Evolutionary conservation across 768 basidiomycete genomes (phyloP), one percentile per base, ranked within the genome.

Genomic region (Mycena alexandri): DNA sequence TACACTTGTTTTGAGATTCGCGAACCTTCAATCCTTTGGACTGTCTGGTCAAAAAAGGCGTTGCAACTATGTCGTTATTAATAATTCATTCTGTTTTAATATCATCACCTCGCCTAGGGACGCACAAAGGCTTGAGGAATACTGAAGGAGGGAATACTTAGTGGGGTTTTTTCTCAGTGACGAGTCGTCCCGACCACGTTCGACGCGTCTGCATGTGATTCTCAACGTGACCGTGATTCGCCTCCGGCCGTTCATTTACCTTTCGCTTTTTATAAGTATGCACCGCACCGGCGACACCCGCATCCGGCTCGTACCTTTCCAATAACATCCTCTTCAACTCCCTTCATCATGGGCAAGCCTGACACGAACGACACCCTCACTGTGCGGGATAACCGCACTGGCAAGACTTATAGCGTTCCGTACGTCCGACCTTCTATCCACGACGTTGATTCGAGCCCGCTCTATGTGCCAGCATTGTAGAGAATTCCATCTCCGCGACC

Each of bases 341-440:
- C 52, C 19, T 19, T 55, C 51, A 63, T 50, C 60, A 71, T 71
- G 70, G 66, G 62, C 70, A 67, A 67, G 53, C 66, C 70, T 9
- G 65, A 71, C 53, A 22, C 65, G 21, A 52, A 56, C 50, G 80
- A 83, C 67, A 80, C 77, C 65, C 82, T 95, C 52, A 91, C 90
- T 8, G 89, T 96, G 73, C 81, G 80, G 64, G 95, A 96, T 81
- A 94, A 96, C 77, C 89, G 95, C 63, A 96, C 95, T 3, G 93
- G 93, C 33, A 92, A 90, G 76, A 85, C 86, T 3, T 91, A 91
- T 80, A 86, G 79, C 33, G 81, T 95, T 52, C 90, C 90, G 93
- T 94, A 67, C 75, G 92, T 61, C 11, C 2, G 41, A 10, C 85
- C 36, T 53, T 43, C 8, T 34, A 24, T 14, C 25, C 19, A 9